phyloP scores from a whole-genome alignment of 352 stramenopile species.

The Pythium rhizo-oryzae region DNA sequence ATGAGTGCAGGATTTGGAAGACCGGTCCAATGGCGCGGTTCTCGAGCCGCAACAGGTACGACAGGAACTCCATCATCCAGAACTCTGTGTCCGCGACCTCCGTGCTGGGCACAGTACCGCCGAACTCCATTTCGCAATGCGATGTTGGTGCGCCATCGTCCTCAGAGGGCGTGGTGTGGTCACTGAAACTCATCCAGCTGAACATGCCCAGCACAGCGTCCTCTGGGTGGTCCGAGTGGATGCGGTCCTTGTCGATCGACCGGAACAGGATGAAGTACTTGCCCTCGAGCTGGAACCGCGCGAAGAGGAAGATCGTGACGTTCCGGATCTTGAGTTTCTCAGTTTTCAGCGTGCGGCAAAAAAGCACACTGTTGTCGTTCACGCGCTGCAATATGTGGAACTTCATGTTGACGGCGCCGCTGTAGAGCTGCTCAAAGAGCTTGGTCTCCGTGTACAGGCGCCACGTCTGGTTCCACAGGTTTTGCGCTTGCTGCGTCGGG shows the following conservation, averaged over 20 bases:
- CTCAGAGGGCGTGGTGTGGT: constrained; percentile 10
- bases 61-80: constrained; percentile 42
- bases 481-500: constrained; percentile 13
- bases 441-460: constrained; percentile 34
- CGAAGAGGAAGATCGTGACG: constrained; percentile 43
- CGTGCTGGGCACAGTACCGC: constrained; percentile 25
- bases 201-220: constrained; percentile 40
- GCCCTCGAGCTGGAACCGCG: constrained; percentile 24
- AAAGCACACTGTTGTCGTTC: constrained; percentile 36
- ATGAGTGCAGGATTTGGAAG: constrained; percentile 29
- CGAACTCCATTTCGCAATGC: constrained; percentile 31
- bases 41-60: constrained; percentile 37
- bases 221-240: constrained; percentile 21
- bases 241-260: constrained; percentile 34
- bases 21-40: constrained; percentile 33
- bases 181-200: constrained; percentile 40
- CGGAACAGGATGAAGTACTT: constrained; percentile 39
- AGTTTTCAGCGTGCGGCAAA: constrained; percentile 36
- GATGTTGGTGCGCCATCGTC: neutral
- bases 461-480: constrained; percentile 29
- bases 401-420: constrained; percentile 33
- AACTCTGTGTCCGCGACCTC: constrained; percentile 35
- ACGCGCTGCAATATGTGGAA: constrained; percentile 42
- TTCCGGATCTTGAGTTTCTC: constrained; percentile 30
- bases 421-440: constrained; percentile 42